Evolutionary conservation across 768 basidiomycete species (phyloP), one percentile per base, ranked within the genome.

Genomic region (Lactarius trivialis): DNA sequence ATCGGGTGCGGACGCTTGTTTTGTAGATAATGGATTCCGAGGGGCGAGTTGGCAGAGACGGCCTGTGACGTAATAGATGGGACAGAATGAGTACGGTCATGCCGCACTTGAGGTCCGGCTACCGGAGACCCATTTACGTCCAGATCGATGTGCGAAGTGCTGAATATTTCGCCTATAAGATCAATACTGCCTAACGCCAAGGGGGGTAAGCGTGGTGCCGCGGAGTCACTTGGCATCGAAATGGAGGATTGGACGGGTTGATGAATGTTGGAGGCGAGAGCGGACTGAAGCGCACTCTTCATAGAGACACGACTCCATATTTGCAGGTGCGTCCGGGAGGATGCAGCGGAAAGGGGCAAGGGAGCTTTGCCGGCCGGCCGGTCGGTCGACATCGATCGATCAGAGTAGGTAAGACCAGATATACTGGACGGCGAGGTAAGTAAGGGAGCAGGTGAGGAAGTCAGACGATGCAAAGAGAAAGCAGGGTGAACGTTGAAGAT

Each of bases 391-490:
- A 60, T 15, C 4, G 57, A 24, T 17, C 45, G 55, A 34, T 59
- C 33, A n/a, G 56, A 48, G 11, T 33, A n/a, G 21, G 50, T 19
- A 30, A 68, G 51, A 58, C 60, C 53, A 64, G 69, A 54, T 68
- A 68, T 55, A 65, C 60, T 52, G 52, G 63, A 60, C 51, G 69
- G 49, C 33, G 62, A 64, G 53, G 65, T 58, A 48, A 59, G 53
- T 51, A 36, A 19, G 65, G 70, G 43, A 64, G 58, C 57, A 9
- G 66, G 58, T 17, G 54, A 43, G 24, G 57, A 45, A 33, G 73
- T 72, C 19, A 82, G 70, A 52, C 76, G 76, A 59, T 80, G 75
- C 50, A 84, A 73, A 24, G 76, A 72, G 68, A 81, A 80, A 8
- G 74, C 68, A 28, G 73, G 69, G 9, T 80, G 74, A 33, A 83